phyloP scores from a whole-genome alignment of 768 basidiomycete genomes.

The Leccinum uliginosum region DNA sequence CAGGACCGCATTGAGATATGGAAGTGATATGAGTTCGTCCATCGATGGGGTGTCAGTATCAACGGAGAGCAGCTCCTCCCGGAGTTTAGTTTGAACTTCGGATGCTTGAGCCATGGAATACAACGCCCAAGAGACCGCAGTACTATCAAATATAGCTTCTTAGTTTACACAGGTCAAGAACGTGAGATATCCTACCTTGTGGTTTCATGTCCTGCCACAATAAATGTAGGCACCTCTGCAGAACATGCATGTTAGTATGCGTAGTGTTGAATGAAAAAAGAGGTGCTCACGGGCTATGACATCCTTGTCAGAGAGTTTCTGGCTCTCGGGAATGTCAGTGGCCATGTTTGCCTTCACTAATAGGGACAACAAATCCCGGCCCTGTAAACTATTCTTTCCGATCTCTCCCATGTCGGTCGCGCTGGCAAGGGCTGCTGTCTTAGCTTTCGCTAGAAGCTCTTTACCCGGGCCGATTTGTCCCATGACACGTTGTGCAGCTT shows the following conservation, averaged over 20 bases:
- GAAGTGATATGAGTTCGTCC: conserved; percentile 62
- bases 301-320: conserved; percentile 58
- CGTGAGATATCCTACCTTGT: conserved; percentile 36
- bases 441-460: conserved; percentile 46
- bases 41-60: conserved; percentile 58
- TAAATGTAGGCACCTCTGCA: conserved; percentile 57
- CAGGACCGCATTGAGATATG: conserved; percentile 63
- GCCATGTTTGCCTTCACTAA: conserved; percentile 51
- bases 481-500: conserved; percentile 34
- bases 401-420: conserved; percentile 25
- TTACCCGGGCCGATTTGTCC: conserved; percentile 19
- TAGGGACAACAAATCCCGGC: conserved; percentile 47
- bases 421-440: conserved; percentile 30
- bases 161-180: not conserved
- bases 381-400: conserved; percentile 30
- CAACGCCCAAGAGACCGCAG: conserved; percentile 54
- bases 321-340: conserved; percentile 49
- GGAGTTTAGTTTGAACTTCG: conserved; percentile 49
- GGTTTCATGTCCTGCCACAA: conserved; percentile 59
- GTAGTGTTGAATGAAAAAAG: not conserved
- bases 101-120: conserved; percentile 48
- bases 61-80: conserved; percentile 51
- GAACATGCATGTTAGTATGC: not conserved
- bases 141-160: conserved; percentile 10
- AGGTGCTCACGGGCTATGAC: conserved; percentile 47